Conservation (phyloP, 345 rosid genomes). For the Excoecaria cochinchinensis region DNA sequence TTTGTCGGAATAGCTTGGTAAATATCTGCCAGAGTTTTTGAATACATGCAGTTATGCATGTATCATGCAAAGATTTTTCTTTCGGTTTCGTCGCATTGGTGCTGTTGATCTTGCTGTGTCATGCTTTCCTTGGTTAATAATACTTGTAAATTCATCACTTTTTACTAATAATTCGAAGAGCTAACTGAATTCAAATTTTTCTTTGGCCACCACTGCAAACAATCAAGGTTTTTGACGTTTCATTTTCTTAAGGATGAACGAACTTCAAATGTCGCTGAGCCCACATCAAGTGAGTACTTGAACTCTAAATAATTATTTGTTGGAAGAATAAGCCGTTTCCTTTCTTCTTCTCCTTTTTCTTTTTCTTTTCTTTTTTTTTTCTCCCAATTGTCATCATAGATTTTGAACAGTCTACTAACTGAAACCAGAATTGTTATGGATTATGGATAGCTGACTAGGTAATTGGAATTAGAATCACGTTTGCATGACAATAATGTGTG, state of each 20-base stretch:
- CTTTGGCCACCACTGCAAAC: slow-evolving; percentile 20
- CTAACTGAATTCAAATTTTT: slow-evolving; percentile 22
- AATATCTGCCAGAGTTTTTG: slow-evolving; percentile 25
- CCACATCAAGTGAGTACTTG: slow-evolving; percentile 40
- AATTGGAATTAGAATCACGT: not conserved
- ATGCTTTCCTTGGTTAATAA: not conserved
- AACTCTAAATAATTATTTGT: slow-evolving; percentile 5
- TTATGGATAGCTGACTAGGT: not conserved
- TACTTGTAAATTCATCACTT: not conserved
- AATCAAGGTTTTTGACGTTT: slow-evolving; percentile 76
- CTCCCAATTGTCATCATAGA: too few relatives aligned
- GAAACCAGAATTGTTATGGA: not conserved
- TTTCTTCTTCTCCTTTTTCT: not conserved
- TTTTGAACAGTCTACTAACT: not conserved
- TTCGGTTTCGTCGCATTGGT: too few relatives aligned
- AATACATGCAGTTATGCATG: not conserved
- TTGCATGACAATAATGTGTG: not conserved
- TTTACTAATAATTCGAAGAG: slow-evolving; percentile 11
- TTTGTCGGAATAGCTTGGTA: slow-evolving; percentile 80
- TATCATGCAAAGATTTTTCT: not conserved
- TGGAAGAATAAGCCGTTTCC: not conserved
- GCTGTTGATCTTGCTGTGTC: not conserved
- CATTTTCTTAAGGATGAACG: slow-evolving; percentile 52
- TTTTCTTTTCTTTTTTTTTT: not conserved
- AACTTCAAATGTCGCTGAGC: slow-evolving; percentile 34